Base-by-base conservation (phyloP, 345 rosid species). In the Camelina sativa region DNA sequence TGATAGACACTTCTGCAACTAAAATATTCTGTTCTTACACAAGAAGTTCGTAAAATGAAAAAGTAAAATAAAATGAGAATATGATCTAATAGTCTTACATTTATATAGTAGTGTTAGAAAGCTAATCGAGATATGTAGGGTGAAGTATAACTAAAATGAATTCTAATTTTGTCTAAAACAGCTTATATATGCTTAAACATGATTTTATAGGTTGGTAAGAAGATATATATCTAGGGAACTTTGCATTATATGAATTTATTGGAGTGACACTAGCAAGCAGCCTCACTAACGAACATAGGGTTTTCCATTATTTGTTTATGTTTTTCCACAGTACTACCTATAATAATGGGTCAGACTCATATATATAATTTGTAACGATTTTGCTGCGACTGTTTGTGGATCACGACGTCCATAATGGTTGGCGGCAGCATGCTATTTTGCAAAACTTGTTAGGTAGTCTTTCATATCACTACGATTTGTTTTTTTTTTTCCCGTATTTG, bases 141-240 rank as follows among this genome's bases (percentile, higher is more conserved):
- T 28, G 23, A 46, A 64, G 19, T 28, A 30, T n/a, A 48, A 32
- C 10, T n/a, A 15, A 15, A 48, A 7, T 30, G 17, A 16, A 47
- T 47, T 65, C 44, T 47, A 65, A 16, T 17, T 48, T 9, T 65
- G 43, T 30, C 15, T 17, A 11, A 32, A 63, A 47, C 30, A 17
- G 17, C 16, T 34, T 47, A 47, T 47, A 9, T 64, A 30, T 43
- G 53, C 68, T 15, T n/a, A 46, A 63, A 62, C 53, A 62, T 62
- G 52, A 62, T 41, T 41, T 62, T 4, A 48, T 64, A 9, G 55
- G 15, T 22, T 22, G 19, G 51, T 2, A 63, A 23, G 8, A 22
- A 22, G 28, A 35, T 4, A n/a, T 19, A 13, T 28, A 13, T 1
- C 25, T 44, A 46, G 15, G 25, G 23, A 25, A 44, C 9, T 63